Evolutionary conservation across 2,329 filamentous ascomycete species (phyloP), one percentile per base, ranked within the genome.

Genomic region (Scorias spongiosa): DNA sequence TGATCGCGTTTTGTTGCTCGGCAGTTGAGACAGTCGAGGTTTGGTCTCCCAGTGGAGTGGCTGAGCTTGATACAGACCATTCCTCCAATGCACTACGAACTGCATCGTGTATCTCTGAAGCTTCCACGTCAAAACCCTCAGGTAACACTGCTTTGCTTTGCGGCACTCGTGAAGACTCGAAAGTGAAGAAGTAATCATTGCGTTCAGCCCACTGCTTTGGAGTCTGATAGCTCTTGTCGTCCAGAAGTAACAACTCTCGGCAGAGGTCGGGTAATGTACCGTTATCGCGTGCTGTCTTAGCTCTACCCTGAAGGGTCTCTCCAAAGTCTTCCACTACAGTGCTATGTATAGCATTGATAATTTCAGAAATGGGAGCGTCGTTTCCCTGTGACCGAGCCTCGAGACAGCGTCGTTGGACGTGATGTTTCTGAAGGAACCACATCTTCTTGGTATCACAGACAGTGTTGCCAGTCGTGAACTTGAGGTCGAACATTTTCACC

Each of bases 391-490:
- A 54, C 37, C 72, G 71, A 49, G 67, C 66, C 17, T 57, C 58
- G 38, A 66, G 54, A 32, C 69, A 68, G 42, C 66, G 67, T 5
- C 64, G 63, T 34, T 67, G 63, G n/a, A 71, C 72, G 57, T 89
- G 84, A 40, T 75, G 72, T 52, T 75, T 77, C 56, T 95, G 85
- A 41, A 96, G 73, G 60, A 80, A 85, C 53, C 76, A 74, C 12
- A 96, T 72, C 58, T 96, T 98, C 41, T 79, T 76, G 42, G 80
- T 74, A 15, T 82, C 78, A 14, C 95, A 84, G 11, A 82, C 81
- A 6, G 88, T 85, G 59, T 95, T 88, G 9, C 89, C 89, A 54
- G 82, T 84, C 2, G 87, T 96, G 64, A 95, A 93, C 57, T 86
- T 87, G 51, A 93, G 71, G 39, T 80, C 78, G 58, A 95, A 89